Evolutionary conservation across 2,329 filamentous ascomycete genomes (phyloP).

Genomic region (Ceratocystis albifundus): DNA sequence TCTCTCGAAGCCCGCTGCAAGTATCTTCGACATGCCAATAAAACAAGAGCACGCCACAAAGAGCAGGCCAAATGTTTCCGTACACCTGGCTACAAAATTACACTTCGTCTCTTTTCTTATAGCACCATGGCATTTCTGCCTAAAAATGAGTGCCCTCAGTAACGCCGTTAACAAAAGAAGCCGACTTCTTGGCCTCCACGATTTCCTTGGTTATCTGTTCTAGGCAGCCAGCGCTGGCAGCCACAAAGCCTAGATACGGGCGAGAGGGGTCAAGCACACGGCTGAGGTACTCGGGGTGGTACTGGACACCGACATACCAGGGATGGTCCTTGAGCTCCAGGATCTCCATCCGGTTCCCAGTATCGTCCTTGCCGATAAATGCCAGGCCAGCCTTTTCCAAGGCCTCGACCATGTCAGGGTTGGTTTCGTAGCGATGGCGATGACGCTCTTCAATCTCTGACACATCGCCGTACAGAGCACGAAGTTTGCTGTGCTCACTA

Average conservation of each 20-base stretch:
- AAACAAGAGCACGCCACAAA: background rate
- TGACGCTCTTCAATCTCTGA: conserved; percentile 59
- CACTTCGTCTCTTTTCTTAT: background rate
- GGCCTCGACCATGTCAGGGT: conserved; percentile 60
- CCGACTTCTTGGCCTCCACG: conserved; percentile 23
- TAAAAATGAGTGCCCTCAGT: conserved; percentile 21
- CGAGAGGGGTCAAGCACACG: conserved; percentile 58
- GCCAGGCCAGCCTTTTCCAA: conserved; percentile 58
- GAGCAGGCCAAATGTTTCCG: background rate
- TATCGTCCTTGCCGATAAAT: conserved; percentile 71
- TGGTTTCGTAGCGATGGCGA: conserved; percentile 83
- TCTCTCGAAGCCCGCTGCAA: background rate
- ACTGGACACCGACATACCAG: conserved; percentile 75
- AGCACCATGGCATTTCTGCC: background rate
- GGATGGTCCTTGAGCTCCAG: conserved; percentile 73
- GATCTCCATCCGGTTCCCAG: conserved; percentile 69
- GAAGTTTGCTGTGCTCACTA: conserved; percentile 67
- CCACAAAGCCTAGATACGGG: conserved; percentile 75
- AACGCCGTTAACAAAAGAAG: conserved; percentile 19
- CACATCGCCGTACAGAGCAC: conserved; percentile 56
- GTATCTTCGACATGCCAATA: background rate
- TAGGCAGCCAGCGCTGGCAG: conserved; percentile 59
- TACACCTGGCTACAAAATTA: background rate
- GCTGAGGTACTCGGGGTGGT: conserved; percentile 75
- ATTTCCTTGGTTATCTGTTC: conserved; percentile 32